Percentiles rank a stretch among this genome's conserved stretches.
These are phyloP conservation scores for Candida gigantensis DNA, from an alignment of 1,139 yeast species.

Conservation along the genomic window DNA sequence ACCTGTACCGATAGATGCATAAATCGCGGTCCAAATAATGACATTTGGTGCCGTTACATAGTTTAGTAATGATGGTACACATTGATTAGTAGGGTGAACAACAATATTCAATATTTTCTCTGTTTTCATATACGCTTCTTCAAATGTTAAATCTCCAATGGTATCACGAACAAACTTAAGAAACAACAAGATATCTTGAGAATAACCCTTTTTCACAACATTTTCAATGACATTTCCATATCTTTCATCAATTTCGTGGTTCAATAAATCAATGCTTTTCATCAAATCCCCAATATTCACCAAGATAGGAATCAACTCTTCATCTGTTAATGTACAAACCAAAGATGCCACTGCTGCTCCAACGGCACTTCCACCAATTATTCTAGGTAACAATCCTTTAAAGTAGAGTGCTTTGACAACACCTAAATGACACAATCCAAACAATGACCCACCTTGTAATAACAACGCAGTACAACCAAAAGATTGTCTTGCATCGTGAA, in stretches of 20 bases:
- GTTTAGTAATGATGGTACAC: slow-evolving; percentile 76
- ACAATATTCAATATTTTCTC: slow-evolving; percentile 84
- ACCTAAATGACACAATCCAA: slow-evolving; percentile 92
- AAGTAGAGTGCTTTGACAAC: slow-evolving; percentile 79
- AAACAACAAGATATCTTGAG: slow-evolving; percentile 80
- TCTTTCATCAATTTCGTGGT: slow-evolving; percentile 62
- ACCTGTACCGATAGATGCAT: slow-evolving; percentile 73
- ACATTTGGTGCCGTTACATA: slow-evolving; percentile 95
- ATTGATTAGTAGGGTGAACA: slow-evolving; percentile 78
- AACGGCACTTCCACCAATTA: slow-evolving; percentile 90
- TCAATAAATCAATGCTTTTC: slow-evolving; percentile 48
- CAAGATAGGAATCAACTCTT: slow-evolving; percentile 54
- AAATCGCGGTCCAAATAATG: slow-evolving; percentile 81
- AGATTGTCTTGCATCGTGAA: slow-evolving; percentile 87
- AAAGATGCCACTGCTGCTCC: slow-evolving; percentile 92
- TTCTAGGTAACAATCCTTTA: slow-evolving; percentile 75
- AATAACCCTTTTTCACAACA: slow-evolving; percentile 71
- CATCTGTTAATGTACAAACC: slow-evolving; percentile 67
- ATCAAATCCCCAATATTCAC: slow-evolving; percentile 49
- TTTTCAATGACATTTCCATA: slow-evolving; percentile 69
- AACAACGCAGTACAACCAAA: slow-evolving; percentile 89
- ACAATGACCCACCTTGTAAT: slow-evolving; percentile 90
- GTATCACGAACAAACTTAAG: slow-evolving; percentile 74
- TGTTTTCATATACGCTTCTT: slow-evolving; percentile 86
- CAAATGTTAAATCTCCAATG: slow-evolving; percentile 87